Conservation (phyloP, 202 grass and related monocot species). For the Zoysia matrella region DNA sequence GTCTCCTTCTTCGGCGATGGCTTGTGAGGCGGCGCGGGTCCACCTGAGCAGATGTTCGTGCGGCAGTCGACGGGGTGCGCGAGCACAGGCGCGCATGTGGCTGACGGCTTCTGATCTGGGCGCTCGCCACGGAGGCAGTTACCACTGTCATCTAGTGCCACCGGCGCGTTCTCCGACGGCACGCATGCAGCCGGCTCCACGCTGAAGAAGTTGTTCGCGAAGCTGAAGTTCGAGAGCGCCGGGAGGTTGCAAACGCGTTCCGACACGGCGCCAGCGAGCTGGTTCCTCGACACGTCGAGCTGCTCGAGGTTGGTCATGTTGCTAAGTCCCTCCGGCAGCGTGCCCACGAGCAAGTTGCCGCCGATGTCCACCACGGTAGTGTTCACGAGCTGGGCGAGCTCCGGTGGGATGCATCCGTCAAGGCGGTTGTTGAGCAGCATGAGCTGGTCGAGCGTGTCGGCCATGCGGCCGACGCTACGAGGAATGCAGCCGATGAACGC, state of each 20-base stretch:
- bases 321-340: constrained; percentile 45
- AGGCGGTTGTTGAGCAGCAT: constrained; percentile 65
- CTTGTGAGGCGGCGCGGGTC: neutral
- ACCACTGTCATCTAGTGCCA: constrained; percentile 50
- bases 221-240: constrained; percentile 62
- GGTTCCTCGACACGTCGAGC: constrained; percentile 61
- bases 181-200: constrained; percentile 49
- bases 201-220: constrained; percentile 70
- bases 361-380: constrained; percentile 57
- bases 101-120: constrained; percentile 39
- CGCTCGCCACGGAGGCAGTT: constrained; percentile 57
- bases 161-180: neutral
- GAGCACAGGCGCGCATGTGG: constrained; percentile 48
- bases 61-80: constrained; percentile 48
- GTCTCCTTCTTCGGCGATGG: too few relatives aligned
- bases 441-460: constrained; percentile 62
- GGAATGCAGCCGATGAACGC: constrained; percentile 69
- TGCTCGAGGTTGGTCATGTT: constrained; percentile 53
- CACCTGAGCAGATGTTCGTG: constrained; percentile 38
- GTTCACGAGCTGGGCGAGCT: constrained; percentile 44
- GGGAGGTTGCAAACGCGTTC: constrained; percentile 53
- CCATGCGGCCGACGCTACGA: constrained; percentile 54
- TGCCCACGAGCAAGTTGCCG: constrained; percentile 50
- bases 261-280: constrained; percentile 41
- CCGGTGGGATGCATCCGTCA: constrained; percentile 62